Conservation (phyloP, 192 early-diverging fungal species). For the Phlyctochytrium planicorne region DNA sequence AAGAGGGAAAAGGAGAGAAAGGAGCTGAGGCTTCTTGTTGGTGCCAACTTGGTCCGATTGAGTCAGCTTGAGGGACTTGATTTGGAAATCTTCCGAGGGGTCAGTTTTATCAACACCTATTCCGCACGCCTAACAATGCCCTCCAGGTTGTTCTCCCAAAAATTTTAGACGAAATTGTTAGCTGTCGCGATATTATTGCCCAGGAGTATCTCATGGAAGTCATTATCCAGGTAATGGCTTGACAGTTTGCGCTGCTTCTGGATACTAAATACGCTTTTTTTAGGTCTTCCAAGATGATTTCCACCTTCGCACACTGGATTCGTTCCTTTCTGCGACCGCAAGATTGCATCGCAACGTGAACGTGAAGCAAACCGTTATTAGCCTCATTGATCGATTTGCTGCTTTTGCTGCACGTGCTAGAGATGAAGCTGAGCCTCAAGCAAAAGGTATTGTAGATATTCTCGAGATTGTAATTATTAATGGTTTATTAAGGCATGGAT, state of each 20-base stretch:
- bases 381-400: constrained; percentile 90
- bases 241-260: background rate
- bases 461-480: background rate
- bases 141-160: constrained; percentile 79
- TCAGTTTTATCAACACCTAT: constrained; percentile 21
- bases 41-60: constrained; percentile 91
- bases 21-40: constrained; percentile 94
- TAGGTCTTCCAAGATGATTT: constrained; percentile 96
- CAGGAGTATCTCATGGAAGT: constrained; percentile 99
- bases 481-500: constrained; percentile 5
- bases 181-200: constrained; percentile 95
- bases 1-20: constrained; percentile 94
- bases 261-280: background rate
- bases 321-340: constrained; percentile 86
- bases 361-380: constrained; percentile 95
- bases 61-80: constrained; percentile 89
- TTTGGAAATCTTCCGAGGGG: constrained; percentile 76
- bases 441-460: constrained; percentile 15
- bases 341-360: constrained; percentile 91
- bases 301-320: constrained; percentile 86
- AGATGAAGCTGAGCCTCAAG: constrained; percentile 43
- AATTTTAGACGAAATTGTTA: constrained; percentile 94
- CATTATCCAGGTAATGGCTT: constrained; percentile 81
- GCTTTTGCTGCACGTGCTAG: constrained; percentile 77
- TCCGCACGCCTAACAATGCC: background rate